Evolutionary conservation across 2,329 filamentous ascomycete species (phyloP).

Genomic region (Ascochyta koolunga): DNA sequence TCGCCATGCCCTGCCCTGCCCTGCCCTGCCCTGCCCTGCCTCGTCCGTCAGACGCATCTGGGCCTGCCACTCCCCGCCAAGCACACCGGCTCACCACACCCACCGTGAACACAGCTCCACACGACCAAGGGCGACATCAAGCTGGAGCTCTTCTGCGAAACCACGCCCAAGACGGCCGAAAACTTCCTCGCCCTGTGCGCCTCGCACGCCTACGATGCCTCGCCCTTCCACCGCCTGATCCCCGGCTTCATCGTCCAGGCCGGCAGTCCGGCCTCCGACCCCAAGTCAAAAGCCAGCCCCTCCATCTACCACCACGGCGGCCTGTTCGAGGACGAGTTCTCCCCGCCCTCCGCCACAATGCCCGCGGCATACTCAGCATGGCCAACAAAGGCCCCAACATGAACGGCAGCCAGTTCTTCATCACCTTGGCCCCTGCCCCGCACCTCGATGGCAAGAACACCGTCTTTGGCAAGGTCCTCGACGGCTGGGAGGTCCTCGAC

Average conservation of each 20-base stretch:
- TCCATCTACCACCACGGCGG: slow-evolving; percentile 68
- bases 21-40: background rate
- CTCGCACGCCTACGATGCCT: slow-evolving; percentile 75
- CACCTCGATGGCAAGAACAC: slow-evolving; percentile 86
- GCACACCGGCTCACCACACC: slow-evolving; percentile 5
- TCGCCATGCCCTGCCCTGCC: no score
- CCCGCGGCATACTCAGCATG: slow-evolving; percentile 75
- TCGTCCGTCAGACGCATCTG: slow-evolving; percentile 5
- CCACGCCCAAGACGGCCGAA: slow-evolving; percentile 90
- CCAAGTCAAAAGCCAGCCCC: slow-evolving; percentile 67
- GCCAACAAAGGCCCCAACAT: slow-evolving; percentile 77
- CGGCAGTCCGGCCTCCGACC: slow-evolving; percentile 61
- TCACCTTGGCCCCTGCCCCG: slow-evolving; percentile 76
- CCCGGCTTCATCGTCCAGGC: slow-evolving; percentile 82
- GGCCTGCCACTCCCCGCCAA: background rate
- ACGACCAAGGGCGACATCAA: slow-evolving; percentile 91
- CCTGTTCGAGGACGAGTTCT: slow-evolving; percentile 81
- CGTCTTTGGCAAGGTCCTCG: slow-evolving; percentile 75
- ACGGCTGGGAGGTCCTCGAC: slow-evolving; percentile 66
- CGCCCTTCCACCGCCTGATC: slow-evolving; percentile 80
- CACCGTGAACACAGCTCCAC: slow-evolving; percentile 62
- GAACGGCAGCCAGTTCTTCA: slow-evolving; percentile 82
- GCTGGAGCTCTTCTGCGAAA: slow-evolving; percentile 94
- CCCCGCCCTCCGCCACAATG: slow-evolving; percentile 72
- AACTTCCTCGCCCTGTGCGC: slow-evolving; percentile 90